These are phyloP conservation scores for Parastagonospora nodorum DNA, from an alignment of 2,329 filamentous ascomycete species.

Conservation along the genomic window DNA sequence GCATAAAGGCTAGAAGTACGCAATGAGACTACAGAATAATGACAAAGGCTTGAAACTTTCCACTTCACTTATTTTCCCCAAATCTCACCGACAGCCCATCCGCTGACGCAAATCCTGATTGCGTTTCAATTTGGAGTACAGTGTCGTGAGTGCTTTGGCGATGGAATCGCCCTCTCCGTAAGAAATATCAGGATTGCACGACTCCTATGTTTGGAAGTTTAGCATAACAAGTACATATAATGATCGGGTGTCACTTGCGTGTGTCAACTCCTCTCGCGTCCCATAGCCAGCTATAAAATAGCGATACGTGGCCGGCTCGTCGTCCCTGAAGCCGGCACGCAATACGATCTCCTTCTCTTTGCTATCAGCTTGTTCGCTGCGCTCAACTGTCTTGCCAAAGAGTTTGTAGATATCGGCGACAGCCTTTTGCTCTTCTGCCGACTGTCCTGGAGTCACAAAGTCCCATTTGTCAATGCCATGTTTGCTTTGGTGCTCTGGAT, in stretches of 20 bases:
- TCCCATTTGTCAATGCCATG: background rate
- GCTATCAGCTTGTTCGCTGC: background rate
- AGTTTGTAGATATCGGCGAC: background rate
- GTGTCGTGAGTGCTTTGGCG: no score
- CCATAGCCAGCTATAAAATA: background rate
- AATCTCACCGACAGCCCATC: no score
- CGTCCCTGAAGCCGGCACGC: background rate
- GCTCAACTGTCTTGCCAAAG: background rate
- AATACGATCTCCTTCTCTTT: background rate
- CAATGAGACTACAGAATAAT: no score
- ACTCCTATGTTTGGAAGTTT: no score
- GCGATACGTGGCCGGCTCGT: background rate
- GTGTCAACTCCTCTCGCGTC: background rate
- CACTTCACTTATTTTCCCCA: no score
- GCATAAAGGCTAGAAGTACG: no score
- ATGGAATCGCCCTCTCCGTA: no score
- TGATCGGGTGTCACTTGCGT: background rate
- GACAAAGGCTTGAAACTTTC: no score
- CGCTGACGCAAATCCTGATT: no score
- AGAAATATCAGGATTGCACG: no score
- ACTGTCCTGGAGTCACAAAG: background rate
- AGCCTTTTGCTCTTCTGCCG: background rate
- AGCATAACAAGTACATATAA: no score
- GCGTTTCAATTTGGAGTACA: no score
- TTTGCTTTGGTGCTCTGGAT: background rate